Percentiles rank a stretch among this genome's conserved stretches.
Evolutionary conservation across 2,329 filamentous ascomycete species (phyloP).

Genomic region (Bisporella sp.): DNA sequence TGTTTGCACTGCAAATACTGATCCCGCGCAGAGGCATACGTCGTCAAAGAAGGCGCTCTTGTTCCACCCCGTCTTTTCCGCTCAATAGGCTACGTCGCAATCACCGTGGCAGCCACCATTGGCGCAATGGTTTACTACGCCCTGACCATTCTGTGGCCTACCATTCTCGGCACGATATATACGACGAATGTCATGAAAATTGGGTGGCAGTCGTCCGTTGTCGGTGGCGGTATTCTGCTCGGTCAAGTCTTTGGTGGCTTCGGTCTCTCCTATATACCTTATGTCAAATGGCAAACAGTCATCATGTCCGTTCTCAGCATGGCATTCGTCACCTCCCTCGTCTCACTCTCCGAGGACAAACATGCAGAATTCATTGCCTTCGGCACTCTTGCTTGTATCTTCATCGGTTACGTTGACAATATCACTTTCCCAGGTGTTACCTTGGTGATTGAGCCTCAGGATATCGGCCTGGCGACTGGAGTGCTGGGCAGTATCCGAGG

Average conservation of each 20-base stretch:
- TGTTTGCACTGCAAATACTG: background rate
- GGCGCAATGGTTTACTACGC: conserved; percentile 40
- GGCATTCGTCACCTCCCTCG: conserved; percentile 25
- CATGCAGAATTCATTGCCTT: background rate
- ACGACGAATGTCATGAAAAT: conserved; percentile 31
- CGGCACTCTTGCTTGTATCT: conserved; percentile 23
- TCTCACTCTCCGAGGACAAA: background rate
- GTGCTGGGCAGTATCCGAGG: conserved; percentile 39
- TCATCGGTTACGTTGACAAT: conserved; percentile 34
- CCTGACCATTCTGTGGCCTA: conserved; percentile 38
- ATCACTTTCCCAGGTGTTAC: conserved; percentile 36
- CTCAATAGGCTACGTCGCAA: conserved; percentile 33
- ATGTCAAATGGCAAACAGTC: background rate
- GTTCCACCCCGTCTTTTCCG: conserved; percentile 37
- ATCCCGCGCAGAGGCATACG: conserved; percentile 27
- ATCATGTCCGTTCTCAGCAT: background rate
- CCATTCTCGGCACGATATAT: conserved; percentile 35
- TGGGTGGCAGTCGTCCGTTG: conserved; percentile 35
- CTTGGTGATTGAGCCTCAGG: conserved; percentile 36
- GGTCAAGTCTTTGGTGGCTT: conserved; percentile 33
- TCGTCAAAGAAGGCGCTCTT: conserved; percentile 31
- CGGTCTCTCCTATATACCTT: conserved; percentile 28
- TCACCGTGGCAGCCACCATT: conserved; percentile 33
- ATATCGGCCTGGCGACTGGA: conserved; percentile 38
- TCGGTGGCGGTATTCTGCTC: conserved; percentile 35